Base-by-base conservation (phyloP, 2,329 filamentous ascomycete genomes). In the Xylogone sp. region DNA sequence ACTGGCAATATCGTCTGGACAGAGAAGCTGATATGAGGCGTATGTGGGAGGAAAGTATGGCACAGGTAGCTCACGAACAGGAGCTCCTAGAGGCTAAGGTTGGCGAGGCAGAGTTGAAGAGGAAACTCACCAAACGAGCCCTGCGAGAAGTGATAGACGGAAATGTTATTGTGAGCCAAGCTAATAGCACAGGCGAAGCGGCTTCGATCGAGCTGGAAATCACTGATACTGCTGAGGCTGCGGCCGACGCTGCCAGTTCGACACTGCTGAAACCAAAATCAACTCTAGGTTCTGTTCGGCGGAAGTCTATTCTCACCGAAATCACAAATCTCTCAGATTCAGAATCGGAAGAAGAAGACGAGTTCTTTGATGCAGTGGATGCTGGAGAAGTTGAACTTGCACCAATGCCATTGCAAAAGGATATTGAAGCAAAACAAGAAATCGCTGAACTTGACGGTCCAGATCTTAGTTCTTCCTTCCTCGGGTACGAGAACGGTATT, bases 31-130 rank as follows among this genome's bases (percentile, higher is more conserved):
- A 96, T 66, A 87, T 97, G 72, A 84, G 94, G 34, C 86, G 89
- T 53, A 89, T 99, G 83, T 99, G 94, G 94, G 94, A 99, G 71
- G 94, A 99, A 64, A 97, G 92, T 70, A 97, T 99, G 94, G 91
- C 94, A 9, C 86, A 92, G 62, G 88, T 99, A n/a, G 94, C 92
- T 18, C 85, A 84, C 51, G 94, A 99, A 68, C 94, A 99, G 62
- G 94, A 97, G 69, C 82, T 91, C 48, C 79, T 99, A 1, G 90
- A 97, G 66, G 89, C 83, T 31, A 87, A 86, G 52, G 88, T 97
- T 54, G 90, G 89, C 43, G 89, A 96, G 69, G 89, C 91, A 1
- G 93, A 97, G 68, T 82, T 88, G 65, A 97, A 96, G 76, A 83
- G 91, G 52, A 92, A 88, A 67, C 81, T 88, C 56, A 94, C 94